Evolutionary conservation across 2,329 filamentous ascomycete genomes (phyloP), one percentile per base, ranked within the genome.

Genomic region (Arthrobotrys musiformis): DNA sequence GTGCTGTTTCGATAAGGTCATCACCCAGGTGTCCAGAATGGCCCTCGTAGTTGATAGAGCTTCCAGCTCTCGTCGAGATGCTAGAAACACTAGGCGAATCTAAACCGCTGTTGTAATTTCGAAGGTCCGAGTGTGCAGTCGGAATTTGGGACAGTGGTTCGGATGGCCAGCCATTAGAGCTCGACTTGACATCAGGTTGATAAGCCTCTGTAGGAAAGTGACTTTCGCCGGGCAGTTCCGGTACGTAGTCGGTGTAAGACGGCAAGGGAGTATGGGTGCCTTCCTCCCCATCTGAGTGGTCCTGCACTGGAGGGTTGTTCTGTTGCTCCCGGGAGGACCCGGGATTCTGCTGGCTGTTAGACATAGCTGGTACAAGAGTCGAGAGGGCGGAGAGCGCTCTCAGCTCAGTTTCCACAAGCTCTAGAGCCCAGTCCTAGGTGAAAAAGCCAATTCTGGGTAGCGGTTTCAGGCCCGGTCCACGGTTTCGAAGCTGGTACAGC

Each of bases 1-100:
- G 83, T 5, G 82, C 78, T 17, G 82, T 79, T 44, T 81, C 80
- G 19, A 80, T 79, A 61, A 62, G 54, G 52, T 78, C 79, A 26
- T 24, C 28, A 19, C 69, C 58, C 22, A 44, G 15, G 9, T 40
- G 68, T 26, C 61, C 13, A 15, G 13, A 4, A 50, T 61, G 37
- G 17, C 26, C 50, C 28, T 48, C 68, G 35, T 69, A 58, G 33
- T 58, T 63, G 4, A 72, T 40, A 40, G 56, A 63, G 42, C 50
- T 70, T 22, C 61, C 48, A 62, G 28, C 9, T 52, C 42, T 19
- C n/a, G 52, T 40, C 9, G 56, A 50, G 24, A 46, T 62, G 26
- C 42, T 17, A 11, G 48, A 22, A 35, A 56, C 19, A 5, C 50
- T 52, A 5, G 73, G 73, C 13, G 56, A 67, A 9, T 54, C 48